A percentile compares a stretch with the other conserved stretches of the same genome.
These are phyloP conservation scores for Calocybe cyanea DNA, from an alignment of 768 basidiomycete genomes.

Conservation along the genomic window DNA sequence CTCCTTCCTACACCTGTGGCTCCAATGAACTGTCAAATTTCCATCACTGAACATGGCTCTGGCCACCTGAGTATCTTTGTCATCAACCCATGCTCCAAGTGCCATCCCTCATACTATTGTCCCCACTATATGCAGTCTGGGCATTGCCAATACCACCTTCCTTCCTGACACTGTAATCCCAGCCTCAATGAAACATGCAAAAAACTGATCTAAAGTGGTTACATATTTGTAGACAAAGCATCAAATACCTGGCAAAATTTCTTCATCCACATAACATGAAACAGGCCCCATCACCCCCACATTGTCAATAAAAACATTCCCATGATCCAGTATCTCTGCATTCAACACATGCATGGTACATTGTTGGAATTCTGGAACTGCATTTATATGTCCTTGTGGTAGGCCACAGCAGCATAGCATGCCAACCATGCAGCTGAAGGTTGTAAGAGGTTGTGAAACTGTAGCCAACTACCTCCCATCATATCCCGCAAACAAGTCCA, in stretches of 20 bases:
- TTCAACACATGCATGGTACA: slow-evolving; percentile 12
- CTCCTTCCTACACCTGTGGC: slow-evolving; percentile 14
- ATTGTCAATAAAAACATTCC: slow-evolving; percentile 19
- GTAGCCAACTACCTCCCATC: slow-evolving; percentile 16
- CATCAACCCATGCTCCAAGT: slow-evolving; percentile 19
- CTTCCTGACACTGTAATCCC: slow-evolving; percentile 29
- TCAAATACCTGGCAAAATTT: slow-evolving; percentile 21
- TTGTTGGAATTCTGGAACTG: slow-evolving; percentile 29
- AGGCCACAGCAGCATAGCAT: slow-evolving; percentile 17
- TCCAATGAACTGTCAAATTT: slow-evolving; percentile 25
- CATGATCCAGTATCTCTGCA: slow-evolving; percentile 11
- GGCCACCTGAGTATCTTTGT: slow-evolving; percentile 27
- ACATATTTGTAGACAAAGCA: slow-evolving; percentile 25
- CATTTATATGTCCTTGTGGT: slow-evolving; percentile 32
- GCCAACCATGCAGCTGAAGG: slow-evolving; percentile 24
- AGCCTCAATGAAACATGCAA: slow-evolving; percentile 18
- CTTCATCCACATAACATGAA: slow-evolving; percentile 7
- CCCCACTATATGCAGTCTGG: slow-evolving; percentile 25
- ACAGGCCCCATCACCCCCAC: slow-evolving; percentile 14
- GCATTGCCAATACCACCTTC: slow-evolving; percentile 22
- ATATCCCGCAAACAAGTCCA: slow-evolving; percentile 11
- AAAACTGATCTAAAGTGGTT: slow-evolving; percentile 17
- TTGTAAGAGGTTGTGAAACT: slow-evolving; percentile 27
- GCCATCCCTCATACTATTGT: slow-evolving; percentile 27
- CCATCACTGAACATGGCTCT: neutral